A percentile compares a stretch with the other conserved stretches of the same genome.
Conservation (phyloP, 2,329 filamentous ascomycete genomes). For the Fusarium falciforme region DNA sequence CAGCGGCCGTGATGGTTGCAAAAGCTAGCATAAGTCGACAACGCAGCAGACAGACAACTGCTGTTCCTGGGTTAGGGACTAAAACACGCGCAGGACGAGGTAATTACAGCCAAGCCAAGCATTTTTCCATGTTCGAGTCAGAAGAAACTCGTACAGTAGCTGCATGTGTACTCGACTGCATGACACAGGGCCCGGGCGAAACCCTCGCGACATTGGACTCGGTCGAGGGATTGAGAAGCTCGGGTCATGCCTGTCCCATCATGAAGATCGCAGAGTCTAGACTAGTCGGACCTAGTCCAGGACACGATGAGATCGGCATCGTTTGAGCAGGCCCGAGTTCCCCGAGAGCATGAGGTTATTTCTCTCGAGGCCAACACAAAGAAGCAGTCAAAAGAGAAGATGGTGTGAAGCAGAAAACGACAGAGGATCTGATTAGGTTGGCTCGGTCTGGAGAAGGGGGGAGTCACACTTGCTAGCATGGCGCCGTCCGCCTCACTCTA, state of each 20-base stretch:
- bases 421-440: slow-evolving; percentile 1
- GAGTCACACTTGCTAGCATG: slow-evolving; percentile 14
- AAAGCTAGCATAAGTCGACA: slow-evolving; percentile 12
- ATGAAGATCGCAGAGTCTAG: slow-evolving; percentile 37
- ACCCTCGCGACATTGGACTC: slow-evolving; percentile 17
- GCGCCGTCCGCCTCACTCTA: slow-evolving; percentile 44
- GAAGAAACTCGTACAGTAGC: neutral
- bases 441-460: slow-evolving; percentile 14
- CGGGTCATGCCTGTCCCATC: slow-evolving; percentile 10
- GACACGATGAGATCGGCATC: slow-evolving; percentile 23
- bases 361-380: slow-evolving; percentile 2
- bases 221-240: slow-evolving; percentile 6
- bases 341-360: slow-evolving; percentile 29
- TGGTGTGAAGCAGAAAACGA: slow-evolving; percentile 13
- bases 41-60: slow-evolving; percentile 8
- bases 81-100: slow-evolving; percentile 3
- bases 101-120: slow-evolving; percentile 19
- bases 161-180: slow-evolving; percentile 22
- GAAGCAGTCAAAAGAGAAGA: slow-evolving; percentile 14
- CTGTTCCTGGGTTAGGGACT: slow-evolving; percentile 9
- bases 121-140: slow-evolving; percentile 25
- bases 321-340: neutral
- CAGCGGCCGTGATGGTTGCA: slow-evolving; percentile 5
- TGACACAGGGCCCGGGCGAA: slow-evolving; percentile 28
- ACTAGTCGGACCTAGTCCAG: slow-evolving; percentile 8